phyloP scores from a whole-genome alignment of 495 filamentous ascomycete species.

The Cercophora samala region DNA sequence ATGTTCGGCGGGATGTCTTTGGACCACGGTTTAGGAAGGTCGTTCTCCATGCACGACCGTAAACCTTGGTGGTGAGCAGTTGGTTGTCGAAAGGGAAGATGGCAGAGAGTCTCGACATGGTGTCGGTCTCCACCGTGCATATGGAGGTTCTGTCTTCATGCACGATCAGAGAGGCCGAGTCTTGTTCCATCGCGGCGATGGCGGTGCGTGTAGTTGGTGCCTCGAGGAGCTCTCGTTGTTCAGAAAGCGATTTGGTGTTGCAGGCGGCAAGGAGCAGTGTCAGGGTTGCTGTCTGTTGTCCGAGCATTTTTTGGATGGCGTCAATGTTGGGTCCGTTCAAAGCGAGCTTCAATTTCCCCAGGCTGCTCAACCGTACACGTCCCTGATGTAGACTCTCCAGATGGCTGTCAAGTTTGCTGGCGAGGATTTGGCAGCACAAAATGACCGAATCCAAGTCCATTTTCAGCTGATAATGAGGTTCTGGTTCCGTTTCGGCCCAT shows the following conservation, averaged over 20 bases:
- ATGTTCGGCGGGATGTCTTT: not conserved
- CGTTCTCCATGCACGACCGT: slow-evolving; percentile 5
- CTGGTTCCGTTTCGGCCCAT: slow-evolving; percentile 2
- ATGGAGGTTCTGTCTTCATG: not conserved
- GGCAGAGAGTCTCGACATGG: not conserved
- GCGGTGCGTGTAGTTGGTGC: not conserved
- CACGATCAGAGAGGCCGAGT: not conserved
- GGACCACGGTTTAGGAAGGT: not conserved
- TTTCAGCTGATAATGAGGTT: not conserved
- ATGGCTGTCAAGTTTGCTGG: slow-evolving; percentile 1
- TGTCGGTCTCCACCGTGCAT: slow-evolving; percentile 5
- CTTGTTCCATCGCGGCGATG: not conserved
- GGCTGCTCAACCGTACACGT: not conserved
- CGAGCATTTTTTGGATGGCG: slow-evolving; percentile 12
- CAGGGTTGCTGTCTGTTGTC: slow-evolving; percentile 8
- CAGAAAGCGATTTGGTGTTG: slow-evolving; percentile 9
- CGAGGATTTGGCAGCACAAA: not conserved
- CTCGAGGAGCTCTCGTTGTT: not conserved
- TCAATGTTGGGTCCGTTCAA: slow-evolving; percentile 5
- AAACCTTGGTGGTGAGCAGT: slow-evolving; percentile 5
- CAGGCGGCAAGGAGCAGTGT: slow-evolving; percentile 11
- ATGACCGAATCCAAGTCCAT: slow-evolving; percentile 6
- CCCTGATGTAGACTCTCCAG: not conserved
- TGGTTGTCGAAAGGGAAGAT: slow-evolving; percentile 6
- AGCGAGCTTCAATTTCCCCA: slow-evolving; percentile 8